Conservation (phyloP, 225 moss, liverwort and hornwort genomes). For the Neckera pumila region DNA sequence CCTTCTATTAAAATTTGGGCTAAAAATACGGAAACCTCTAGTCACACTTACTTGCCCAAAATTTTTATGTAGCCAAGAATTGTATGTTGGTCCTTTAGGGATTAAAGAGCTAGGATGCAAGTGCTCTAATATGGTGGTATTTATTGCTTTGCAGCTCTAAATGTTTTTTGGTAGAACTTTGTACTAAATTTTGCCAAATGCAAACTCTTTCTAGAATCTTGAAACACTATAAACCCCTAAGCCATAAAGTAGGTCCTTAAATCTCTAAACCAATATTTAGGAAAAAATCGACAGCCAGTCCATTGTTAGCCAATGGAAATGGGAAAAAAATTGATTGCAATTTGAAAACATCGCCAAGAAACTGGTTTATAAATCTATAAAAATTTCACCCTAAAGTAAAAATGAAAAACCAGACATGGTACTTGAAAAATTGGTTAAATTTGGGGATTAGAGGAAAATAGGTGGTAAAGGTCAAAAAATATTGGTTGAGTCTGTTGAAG, state of each 20-base stretch:
- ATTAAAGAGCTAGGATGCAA: accelerated
- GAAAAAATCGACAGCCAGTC: accelerated
- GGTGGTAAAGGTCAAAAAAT: neutral
- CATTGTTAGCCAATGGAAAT: accelerated
- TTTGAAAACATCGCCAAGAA: neutral
- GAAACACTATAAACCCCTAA: accelerated
- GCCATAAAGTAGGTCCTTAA: neutral
- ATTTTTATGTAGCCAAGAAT: no score
- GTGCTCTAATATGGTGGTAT: neutral
- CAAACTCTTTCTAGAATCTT: accelerated
- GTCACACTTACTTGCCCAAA: no score
- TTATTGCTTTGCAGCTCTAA: neutral
- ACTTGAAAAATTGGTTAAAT: neutral
- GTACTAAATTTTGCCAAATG: neutral
- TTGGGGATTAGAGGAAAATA: neutral
- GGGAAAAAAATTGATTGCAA: neutral
- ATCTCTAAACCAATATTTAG: accelerated
- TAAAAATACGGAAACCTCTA: no score
- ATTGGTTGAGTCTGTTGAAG: no score
- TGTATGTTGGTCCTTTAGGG: no score
- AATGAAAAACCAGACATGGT: accelerated
- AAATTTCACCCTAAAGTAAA: neutral
- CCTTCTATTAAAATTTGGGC: no score
- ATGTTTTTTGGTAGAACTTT: neutral
- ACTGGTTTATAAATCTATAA: accelerated